Conservation (phyloP, 768 basidiomycete genomes). For the Tricholoma terreum region DNA sequence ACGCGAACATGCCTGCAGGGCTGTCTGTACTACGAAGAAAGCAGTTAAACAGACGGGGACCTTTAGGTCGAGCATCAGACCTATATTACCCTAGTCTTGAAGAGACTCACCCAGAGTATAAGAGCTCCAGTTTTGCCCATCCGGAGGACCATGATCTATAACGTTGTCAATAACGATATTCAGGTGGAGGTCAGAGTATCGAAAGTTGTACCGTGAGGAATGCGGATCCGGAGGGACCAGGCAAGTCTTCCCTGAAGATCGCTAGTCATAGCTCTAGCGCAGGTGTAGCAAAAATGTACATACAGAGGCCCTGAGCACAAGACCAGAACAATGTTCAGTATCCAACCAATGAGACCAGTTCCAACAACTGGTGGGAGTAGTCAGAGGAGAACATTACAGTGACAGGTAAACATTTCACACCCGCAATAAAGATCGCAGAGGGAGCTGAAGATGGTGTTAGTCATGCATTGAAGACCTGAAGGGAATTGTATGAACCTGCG, state of each 20-base stretch:
- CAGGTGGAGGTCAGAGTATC: neutral
- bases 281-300: conserved; percentile 20
- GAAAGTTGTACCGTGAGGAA: conserved; percentile 53
- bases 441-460: conserved; percentile 16
- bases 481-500: conserved; percentile 45
- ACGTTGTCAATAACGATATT: neutral
- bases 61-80: conserved; percentile 26
- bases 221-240: conserved; percentile 67
- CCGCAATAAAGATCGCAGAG: conserved; percentile 28
- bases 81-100: neutral
- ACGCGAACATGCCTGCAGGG: conserved; percentile 79
- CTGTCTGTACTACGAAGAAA: conserved; percentile 80
- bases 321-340: conserved; percentile 84
- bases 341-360: conserved; percentile 77
- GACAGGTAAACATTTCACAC: conserved; percentile 1
- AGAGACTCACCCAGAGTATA: conserved; percentile 62
- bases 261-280: neutral
- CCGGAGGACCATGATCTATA: conserved; percentile 70
- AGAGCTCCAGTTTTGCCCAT: conserved; percentile 77
- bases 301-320: conserved; percentile 78
- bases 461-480: neutral
- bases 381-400: neutral
- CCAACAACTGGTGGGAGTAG: conserved; percentile 51
- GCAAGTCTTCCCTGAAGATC: conserved; percentile 51
- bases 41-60: conserved; percentile 80